phyloP scores from a whole-genome alignment of 140 eudicot species.

The Flaveria floridana region DNA sequence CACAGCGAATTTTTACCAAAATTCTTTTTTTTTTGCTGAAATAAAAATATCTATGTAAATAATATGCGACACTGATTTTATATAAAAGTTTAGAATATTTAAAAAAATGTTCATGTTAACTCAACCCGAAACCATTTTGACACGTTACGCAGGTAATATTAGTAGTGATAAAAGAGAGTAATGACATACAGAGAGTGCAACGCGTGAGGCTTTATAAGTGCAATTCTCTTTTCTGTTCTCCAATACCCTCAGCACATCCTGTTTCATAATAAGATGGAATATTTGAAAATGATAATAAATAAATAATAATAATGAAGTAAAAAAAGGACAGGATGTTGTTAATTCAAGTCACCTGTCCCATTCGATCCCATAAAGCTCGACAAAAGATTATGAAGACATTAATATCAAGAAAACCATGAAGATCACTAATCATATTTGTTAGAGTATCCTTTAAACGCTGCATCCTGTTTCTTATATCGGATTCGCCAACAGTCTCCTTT shows the following conservation, averaged over 20 bases:
- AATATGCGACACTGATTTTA: background rate
- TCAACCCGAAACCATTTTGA: slow-evolving; percentile 1
- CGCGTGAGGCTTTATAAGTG: slow-evolving; percentile 65
- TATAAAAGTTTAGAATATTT: background rate
- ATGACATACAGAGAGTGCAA: slow-evolving; percentile 65
- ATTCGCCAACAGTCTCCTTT: slow-evolving; percentile 52
- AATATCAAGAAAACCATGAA: slow-evolving; percentile 51
- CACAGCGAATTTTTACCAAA: background rate
- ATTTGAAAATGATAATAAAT: background rate
- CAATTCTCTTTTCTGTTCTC: slow-evolving; percentile 58
- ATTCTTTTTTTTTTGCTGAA: background rate
- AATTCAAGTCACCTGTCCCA: slow-evolving; percentile 67
- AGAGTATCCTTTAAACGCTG: slow-evolving; percentile 64
- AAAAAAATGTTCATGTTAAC: background rate
- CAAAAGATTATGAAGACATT: slow-evolving; percentile 54
- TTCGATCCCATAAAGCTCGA: slow-evolving; percentile 85
- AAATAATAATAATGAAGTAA: background rate
- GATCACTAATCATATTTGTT: slow-evolving; percentile 48
- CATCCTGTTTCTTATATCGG: slow-evolving; percentile 56
- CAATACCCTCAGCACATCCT: slow-evolving; percentile 64
- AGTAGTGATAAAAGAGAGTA: background rate
- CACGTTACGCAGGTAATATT: background rate
- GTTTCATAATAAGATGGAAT: slow-evolving; percentile 11
- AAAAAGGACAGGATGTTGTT: background rate
- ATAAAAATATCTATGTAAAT: background rate